Conservation (phyloP, 2,329 filamentous ascomycete species). For the Fusarium sp. region DNA sequence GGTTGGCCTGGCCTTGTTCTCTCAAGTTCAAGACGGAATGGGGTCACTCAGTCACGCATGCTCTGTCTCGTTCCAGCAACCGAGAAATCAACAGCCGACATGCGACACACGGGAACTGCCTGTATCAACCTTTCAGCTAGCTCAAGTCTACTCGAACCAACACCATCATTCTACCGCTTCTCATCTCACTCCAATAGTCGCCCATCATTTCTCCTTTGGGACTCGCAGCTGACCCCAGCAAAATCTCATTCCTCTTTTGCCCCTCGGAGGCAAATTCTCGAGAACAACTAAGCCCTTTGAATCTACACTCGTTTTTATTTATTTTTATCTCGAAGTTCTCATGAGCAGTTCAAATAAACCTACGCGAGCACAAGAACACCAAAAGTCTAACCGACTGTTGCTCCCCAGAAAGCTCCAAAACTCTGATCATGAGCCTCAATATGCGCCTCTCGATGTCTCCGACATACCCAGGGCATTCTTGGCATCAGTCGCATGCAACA, state of each 20-base stretch:
- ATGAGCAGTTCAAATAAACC: slow-evolving; percentile 5
- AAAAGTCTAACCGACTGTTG: slow-evolving; percentile 13
- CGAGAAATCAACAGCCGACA: background rate
- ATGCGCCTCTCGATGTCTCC: background rate
- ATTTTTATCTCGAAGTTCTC: background rate
- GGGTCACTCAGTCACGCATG: background rate
- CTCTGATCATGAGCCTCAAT: background rate
- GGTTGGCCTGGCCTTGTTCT: background rate
- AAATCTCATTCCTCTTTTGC: background rate
- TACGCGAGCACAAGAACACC: slow-evolving; percentile 10
- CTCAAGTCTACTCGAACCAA: background rate
- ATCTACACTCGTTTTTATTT: background rate
- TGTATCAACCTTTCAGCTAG: background rate
- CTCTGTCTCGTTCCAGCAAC: background rate
- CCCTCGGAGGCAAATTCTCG: background rate
- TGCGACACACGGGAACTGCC: background rate
- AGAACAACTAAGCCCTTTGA: background rate
- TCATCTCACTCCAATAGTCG: background rate
- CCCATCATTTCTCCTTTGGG: background rate
- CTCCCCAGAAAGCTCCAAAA: background rate
- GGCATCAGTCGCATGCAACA: slow-evolving; percentile 22
- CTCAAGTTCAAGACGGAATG: background rate
- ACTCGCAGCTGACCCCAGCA: background rate
- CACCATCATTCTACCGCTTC: background rate
- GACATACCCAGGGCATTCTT: background rate